Evolutionary conservation across 768 basidiomycete species (phyloP).

Genomic region (Lactarius akahatsu): DNA sequence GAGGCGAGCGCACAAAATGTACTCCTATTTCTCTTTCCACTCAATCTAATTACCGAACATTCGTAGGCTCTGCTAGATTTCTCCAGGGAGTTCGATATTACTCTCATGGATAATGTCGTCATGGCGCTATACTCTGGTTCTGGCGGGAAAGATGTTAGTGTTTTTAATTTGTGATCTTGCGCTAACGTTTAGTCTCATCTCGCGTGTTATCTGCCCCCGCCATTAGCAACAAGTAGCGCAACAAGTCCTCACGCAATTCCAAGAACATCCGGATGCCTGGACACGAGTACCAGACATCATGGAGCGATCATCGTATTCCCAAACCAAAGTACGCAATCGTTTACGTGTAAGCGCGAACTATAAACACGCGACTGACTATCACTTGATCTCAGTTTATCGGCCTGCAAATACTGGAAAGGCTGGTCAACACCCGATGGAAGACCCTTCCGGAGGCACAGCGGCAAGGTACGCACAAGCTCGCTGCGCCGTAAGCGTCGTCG

Average conservation of each 20-base stretch:
- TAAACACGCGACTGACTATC: conserved; percentile 10
- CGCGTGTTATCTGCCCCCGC: conserved; percentile 14
- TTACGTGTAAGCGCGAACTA: not conserved
- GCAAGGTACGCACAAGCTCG: conserved; percentile 54
- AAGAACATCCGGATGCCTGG: conserved; percentile 96
- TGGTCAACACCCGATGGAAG: conserved; percentile 95
- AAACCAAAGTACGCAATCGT: conserved; percentile 64
- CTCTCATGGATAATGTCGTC: conserved; percentile 90
- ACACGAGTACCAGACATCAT: conserved; percentile 94
- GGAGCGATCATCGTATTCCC: conserved; percentile 78
- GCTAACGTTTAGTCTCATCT: conserved; percentile 10
- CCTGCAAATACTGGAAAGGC: conserved; percentile 92
- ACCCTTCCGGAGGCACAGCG: conserved; percentile 91
- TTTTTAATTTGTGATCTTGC: conserved; percentile 20
- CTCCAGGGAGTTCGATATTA: conserved; percentile 89
- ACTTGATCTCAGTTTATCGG: conserved; percentile 57
- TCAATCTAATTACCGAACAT: conserved; percentile 1
- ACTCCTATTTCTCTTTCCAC: not conserved
- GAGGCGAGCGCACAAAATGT: conserved; percentile 7
- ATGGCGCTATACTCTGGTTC: conserved; percentile 86
- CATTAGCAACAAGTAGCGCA: conserved; percentile 91
- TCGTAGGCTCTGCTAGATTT: conserved; percentile 86
- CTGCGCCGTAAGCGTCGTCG: conserved; percentile 11
- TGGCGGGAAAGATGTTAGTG: conserved; percentile 70
- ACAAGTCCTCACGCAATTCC: conserved; percentile 90